Conservation (phyloP, 1,284 basidiomycete genomes). For the Rugosomyces carneus region DNA sequence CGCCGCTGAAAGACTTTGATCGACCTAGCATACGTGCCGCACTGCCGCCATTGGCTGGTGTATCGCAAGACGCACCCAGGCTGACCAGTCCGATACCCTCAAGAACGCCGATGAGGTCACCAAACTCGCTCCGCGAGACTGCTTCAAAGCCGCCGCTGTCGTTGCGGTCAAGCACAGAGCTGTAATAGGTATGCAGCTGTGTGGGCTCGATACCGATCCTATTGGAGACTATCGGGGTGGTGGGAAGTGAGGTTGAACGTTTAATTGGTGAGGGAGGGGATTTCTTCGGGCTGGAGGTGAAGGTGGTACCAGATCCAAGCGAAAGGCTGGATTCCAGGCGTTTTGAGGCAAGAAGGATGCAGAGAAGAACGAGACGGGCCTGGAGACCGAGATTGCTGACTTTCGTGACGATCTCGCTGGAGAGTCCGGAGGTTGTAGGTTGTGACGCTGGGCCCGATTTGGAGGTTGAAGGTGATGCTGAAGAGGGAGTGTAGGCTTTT, state of each 20-base stretch:
- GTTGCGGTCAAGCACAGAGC: conserved; percentile 47
- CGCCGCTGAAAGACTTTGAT: conserved; percentile 49
- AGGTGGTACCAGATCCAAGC: conserved; percentile 32
- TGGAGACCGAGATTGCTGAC: conserved; percentile 65
- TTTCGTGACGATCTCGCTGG: conserved; percentile 56
- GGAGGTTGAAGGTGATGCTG: conserved; percentile 24
- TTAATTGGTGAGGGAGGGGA: conserved; percentile 46
- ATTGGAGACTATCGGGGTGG: conserved; percentile 18
- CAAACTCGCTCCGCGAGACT: conserved; percentile 70
- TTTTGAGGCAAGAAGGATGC: conserved; percentile 56
- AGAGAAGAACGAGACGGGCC: conserved; percentile 60
- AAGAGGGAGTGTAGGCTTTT: conserved; percentile 58
- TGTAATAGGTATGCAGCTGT: conserved; percentile 61
- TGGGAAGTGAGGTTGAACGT: conserved; percentile 33
- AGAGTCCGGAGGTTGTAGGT: conserved; percentile 17
- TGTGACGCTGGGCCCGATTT: conserved; percentile 13
- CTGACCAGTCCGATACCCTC: conserved; percentile 64
- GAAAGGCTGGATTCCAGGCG: conserved; percentile 52
- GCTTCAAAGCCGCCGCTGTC: conserved; percentile 50
- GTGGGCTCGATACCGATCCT: conserved; percentile 44
- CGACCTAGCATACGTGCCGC: conserved; percentile 46
- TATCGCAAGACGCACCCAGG: conserved; percentile 27
- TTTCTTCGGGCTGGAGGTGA: conserved; percentile 44
- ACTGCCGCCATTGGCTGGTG: conserved; percentile 26
- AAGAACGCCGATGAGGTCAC: conserved; percentile 61